These are phyloP conservation scores for Sporothrix brasiliensis DNA, from an alignment of 2,329 filamentous ascomycete species.

Conservation along the genomic window DNA sequence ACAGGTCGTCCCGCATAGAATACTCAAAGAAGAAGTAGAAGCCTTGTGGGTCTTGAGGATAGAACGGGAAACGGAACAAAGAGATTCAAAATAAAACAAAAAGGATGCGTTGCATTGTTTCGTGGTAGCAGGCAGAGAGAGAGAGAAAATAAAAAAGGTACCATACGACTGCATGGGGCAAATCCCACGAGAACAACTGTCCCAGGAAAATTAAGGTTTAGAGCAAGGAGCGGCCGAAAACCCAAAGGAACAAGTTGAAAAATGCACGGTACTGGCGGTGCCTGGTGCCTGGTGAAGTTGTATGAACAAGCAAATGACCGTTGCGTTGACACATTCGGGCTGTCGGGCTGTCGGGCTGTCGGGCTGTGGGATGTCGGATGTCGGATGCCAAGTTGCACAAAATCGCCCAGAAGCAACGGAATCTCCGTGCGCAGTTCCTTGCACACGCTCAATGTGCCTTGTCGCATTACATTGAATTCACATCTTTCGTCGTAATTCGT, in stretches of 20 bases:
- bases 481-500: too few relatives aligned
- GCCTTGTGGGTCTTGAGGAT: slow-evolving; percentile 22
- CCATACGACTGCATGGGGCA: background rate
- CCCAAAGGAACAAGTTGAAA: slow-evolving; percentile 7
- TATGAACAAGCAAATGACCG: background rate
- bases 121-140: background rate
- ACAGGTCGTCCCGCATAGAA: slow-evolving; percentile 3
- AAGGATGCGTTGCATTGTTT: background rate
- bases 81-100: background rate
- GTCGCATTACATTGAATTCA: too few relatives aligned
- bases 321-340: background rate
- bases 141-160: background rate
- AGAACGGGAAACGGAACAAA: background rate
- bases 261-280: background rate
- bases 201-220: background rate
- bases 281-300: background rate
- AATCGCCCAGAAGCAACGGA: background rate
- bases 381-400: background rate
- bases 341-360: background rate
- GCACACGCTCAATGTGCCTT: background rate
- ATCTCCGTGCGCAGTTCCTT: background rate
- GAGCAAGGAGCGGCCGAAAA: background rate
- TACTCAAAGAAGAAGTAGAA: slow-evolving; percentile 19
- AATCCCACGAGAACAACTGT: background rate
- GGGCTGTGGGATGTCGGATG: background rate